Conservation (phyloP, 2,329 filamentous ascomycete species). For the Verticillium tricorpus region DNA sequence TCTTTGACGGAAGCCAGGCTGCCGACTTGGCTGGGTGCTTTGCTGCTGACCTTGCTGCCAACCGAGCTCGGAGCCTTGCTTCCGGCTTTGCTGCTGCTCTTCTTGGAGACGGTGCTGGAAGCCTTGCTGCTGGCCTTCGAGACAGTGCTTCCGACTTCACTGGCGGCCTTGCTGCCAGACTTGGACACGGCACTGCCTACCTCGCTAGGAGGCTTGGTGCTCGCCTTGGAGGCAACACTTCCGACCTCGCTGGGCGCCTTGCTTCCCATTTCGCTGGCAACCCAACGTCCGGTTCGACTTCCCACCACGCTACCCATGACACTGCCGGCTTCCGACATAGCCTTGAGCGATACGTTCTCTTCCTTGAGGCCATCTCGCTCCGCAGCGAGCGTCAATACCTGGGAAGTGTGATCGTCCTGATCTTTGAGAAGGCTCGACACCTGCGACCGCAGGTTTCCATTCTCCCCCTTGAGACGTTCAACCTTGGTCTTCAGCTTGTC, state of each 20-base stretch:
- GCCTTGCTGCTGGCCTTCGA: constrained; percentile 1
- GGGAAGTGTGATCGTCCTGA: constrained; percentile 11
- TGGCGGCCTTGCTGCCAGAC: not conserved
- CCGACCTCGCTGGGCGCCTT: not conserved
- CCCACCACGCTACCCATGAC: constrained; percentile 1
- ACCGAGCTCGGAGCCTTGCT: not conserved
- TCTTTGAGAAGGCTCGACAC: constrained; percentile 9
- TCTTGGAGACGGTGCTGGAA: not conserved
- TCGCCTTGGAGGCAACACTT: not conserved
- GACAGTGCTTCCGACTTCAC: not conserved
- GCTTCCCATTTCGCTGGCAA: not conserved
- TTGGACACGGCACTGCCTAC: not conserved
- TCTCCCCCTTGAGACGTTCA: constrained; percentile 8
- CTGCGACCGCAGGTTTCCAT: constrained; percentile 8
- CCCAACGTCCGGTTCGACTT: not conserved
- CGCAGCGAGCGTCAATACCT: constrained; percentile 8
- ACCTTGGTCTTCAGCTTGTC: constrained; percentile 9
- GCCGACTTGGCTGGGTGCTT: not conserved
- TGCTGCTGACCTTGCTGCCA: not conserved
- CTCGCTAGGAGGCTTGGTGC: not conserved
- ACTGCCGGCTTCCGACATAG: constrained; percentile 2
- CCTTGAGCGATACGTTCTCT: constrained; percentile 10
- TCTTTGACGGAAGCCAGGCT: not conserved
- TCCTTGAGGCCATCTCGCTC: constrained; percentile 11
- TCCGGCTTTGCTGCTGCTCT: not conserved